These are phyloP conservation scores for Medicago ruthenica DNA, from an alignment of 306 rosid species.

Conservation along the genomic window DNA sequence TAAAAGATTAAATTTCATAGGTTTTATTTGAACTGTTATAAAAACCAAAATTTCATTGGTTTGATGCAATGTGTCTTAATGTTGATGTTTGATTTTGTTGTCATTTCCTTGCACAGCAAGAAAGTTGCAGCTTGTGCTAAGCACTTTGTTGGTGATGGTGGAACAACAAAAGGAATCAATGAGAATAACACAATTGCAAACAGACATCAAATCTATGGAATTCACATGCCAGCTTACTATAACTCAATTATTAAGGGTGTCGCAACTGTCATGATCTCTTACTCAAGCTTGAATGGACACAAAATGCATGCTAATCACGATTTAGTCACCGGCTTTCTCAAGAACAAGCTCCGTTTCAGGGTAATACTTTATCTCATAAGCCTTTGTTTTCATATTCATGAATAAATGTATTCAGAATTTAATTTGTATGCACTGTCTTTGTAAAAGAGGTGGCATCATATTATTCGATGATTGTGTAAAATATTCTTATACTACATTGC, in stretches of 20 bases:
- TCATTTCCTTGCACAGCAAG: conserved; percentile 5
- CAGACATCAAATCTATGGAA: conserved; percentile 25
- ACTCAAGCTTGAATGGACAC: conserved; percentile 49
- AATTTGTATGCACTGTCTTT: too few species aligned
- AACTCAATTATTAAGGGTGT: conserved; percentile 48
- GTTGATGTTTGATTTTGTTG: neutral
- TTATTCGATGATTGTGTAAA: too few species aligned
- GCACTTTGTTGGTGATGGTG: conserved; percentile 45
- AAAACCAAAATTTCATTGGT: too few species aligned
- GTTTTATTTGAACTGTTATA: too few species aligned
- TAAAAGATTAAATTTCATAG: too few species aligned
- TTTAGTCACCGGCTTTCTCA: conserved; percentile 38
- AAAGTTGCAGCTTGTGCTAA: conserved; percentile 43
- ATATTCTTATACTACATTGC: too few species aligned
- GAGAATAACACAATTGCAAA: conserved; percentile 36
- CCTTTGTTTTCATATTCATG: neutral
- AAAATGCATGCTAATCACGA: conserved; percentile 48
- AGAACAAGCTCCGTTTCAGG: conserved; percentile 40
- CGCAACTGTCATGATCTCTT: conserved; percentile 46
- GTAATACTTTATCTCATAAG: conserved; percentile 1
- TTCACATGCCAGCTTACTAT: conserved; percentile 47
- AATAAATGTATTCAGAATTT: too few species aligned
- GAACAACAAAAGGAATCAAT: conserved; percentile 43
- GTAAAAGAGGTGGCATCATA: too few species aligned
- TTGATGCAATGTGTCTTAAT: too few species aligned